phyloP scores from a whole-genome alignment of 2,329 filamentous ascomycete species.

The Leptographium galeiforme region DNA sequence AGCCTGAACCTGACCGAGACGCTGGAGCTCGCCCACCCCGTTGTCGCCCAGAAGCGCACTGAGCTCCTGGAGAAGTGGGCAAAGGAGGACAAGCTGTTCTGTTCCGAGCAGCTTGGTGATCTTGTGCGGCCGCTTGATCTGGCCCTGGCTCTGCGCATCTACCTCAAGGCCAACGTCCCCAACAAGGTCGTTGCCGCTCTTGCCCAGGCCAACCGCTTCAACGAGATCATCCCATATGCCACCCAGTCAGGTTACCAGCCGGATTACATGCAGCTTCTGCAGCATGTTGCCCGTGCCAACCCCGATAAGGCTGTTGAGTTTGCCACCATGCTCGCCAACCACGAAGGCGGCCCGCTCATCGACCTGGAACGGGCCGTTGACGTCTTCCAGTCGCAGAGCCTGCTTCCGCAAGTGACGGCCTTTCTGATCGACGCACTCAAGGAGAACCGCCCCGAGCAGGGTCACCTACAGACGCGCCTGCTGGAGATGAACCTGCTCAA shows the following conservation, averaged over 20 bases:
- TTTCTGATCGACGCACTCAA: slow-evolving; percentile 93
- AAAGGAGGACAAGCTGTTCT: slow-evolving; percentile 87
- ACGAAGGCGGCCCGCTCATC: slow-evolving; percentile 74
- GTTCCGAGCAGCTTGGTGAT: slow-evolving; percentile 92
- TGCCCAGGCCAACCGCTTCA: slow-evolving; percentile 91
- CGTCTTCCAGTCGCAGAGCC: slow-evolving; percentile 94
- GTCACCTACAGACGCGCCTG: slow-evolving; percentile 80
- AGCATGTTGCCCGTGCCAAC: slow-evolving; percentile 83
- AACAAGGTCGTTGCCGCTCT: slow-evolving; percentile 93
- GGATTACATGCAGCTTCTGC: slow-evolving; percentile 85
- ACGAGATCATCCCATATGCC: slow-evolving; percentile 89
- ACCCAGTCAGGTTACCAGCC: slow-evolving; percentile 77
- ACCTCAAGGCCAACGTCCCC: slow-evolving; percentile 77
- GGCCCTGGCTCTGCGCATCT: slow-evolving; percentile 75
- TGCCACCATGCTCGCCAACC: slow-evolving; percentile 79
- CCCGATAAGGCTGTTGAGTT: slow-evolving; percentile 93
- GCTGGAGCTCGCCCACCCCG: slow-evolving; percentile 81
- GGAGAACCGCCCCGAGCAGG: slow-evolving; percentile 89
- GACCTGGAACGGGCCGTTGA: slow-evolving; percentile 93
- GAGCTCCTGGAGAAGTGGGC: slow-evolving; percentile 97
- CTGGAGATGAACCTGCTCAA: slow-evolving; percentile 97
- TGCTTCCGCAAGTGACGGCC: slow-evolving; percentile 96
- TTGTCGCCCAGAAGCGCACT: slow-evolving; percentile 86
- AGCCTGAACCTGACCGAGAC: slow-evolving; percentile 86
- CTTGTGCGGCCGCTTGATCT: slow-evolving; percentile 83